A percentile compares a stretch with the other conserved stretches of the same genome.
Evolutionary conservation across 257 asterid genomes (phyloP).

Genomic region (Penstemon barbatus): DNA sequence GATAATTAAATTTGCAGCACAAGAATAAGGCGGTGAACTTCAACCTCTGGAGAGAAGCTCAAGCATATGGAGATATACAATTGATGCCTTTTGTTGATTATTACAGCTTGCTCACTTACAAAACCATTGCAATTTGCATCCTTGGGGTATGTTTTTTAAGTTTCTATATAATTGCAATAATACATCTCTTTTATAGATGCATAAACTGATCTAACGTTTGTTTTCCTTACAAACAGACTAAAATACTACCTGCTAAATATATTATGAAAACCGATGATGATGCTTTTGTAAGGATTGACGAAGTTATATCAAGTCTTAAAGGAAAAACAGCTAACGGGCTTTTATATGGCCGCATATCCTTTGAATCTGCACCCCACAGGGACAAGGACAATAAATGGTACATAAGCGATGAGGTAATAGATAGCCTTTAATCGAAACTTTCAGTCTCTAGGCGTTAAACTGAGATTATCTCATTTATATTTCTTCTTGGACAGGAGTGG

Average conservation of each 20-base stretch:
- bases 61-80: constrained; percentile 79
- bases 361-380: constrained; percentile 80
- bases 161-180: constrained; percentile 15
- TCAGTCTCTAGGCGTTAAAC: not conserved
- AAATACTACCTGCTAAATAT: constrained; percentile 69
- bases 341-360: constrained; percentile 74
- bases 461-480: not conserved
- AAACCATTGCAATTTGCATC: constrained; percentile 84
- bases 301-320: constrained; percentile 63
- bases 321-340: constrained; percentile 54
- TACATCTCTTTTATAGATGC: not conserved
- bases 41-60: constrained; percentile 86
- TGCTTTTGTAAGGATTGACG: constrained; percentile 94
- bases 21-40: constrained; percentile 79
- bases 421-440: not conserved
- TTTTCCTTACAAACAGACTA: constrained; percentile 47
- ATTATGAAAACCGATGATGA: constrained; percentile 97
- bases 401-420: constrained; percentile 71
- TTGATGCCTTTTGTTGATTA: constrained; percentile 95
- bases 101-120: constrained; percentile 79
- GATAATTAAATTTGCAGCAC: constrained; percentile 53
- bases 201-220: not conserved
- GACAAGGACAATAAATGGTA: constrained; percentile 89
- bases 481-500: constrained; percentile 68
- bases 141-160: constrained; percentile 57